These are phyloP conservation scores for Exophiala xenobiotica DNA, from an alignment of 2,329 filamentous ascomycete species.

Conservation along the genomic window DNA sequence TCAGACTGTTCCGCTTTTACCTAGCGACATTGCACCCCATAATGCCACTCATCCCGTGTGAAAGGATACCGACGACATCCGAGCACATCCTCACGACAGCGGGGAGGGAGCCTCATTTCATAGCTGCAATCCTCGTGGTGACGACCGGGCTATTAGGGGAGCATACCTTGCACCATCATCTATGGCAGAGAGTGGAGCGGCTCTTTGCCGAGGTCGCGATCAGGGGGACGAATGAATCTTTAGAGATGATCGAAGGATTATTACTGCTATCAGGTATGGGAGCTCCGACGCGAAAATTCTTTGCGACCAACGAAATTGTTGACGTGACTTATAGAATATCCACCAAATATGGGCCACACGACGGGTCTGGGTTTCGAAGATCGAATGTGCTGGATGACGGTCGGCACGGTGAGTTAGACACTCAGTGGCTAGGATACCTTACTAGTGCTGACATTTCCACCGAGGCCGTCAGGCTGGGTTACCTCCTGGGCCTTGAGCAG, in stretches of 20 bases:
- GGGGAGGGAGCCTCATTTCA: slow-evolving; percentile 10
- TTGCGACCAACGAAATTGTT: neutral
- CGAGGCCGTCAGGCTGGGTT: slow-evolving; percentile 15
- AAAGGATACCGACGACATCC: slow-evolving; percentile 16
- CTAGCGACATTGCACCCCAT: slow-evolving; percentile 13
- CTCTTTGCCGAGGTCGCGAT: slow-evolving; percentile 16
- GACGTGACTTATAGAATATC: slow-evolving; percentile 7
- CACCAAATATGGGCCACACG: slow-evolving; percentile 16
- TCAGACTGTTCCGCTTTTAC: slow-evolving; percentile 17
- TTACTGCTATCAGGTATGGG: slow-evolving; percentile 14
- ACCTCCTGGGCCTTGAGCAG: slow-evolving; percentile 14
- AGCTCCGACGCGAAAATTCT: neutral
- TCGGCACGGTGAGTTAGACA: slow-evolving; percentile 11
- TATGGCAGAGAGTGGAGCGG: slow-evolving; percentile 16
- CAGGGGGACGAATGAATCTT: slow-evolving; percentile 10
- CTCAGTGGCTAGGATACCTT: neutral
- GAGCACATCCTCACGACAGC: slow-evolving; percentile 16
- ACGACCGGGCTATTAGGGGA: slow-evolving; percentile 10
- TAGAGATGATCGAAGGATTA: slow-evolving; percentile 17
- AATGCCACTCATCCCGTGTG: slow-evolving; percentile 16
- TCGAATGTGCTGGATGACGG: slow-evolving; percentile 23
- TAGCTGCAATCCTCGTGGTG: slow-evolving; percentile 15
- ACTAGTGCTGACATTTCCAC: slow-evolving; percentile 3
- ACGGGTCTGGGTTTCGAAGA: slow-evolving; percentile 12
- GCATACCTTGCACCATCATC: slow-evolving; percentile 10